Evolutionary conservation across 1,284 basidiomycete species (phyloP), one percentile per base, ranked within the genome.

Genomic region (Cryptococcus sp.): DNA sequence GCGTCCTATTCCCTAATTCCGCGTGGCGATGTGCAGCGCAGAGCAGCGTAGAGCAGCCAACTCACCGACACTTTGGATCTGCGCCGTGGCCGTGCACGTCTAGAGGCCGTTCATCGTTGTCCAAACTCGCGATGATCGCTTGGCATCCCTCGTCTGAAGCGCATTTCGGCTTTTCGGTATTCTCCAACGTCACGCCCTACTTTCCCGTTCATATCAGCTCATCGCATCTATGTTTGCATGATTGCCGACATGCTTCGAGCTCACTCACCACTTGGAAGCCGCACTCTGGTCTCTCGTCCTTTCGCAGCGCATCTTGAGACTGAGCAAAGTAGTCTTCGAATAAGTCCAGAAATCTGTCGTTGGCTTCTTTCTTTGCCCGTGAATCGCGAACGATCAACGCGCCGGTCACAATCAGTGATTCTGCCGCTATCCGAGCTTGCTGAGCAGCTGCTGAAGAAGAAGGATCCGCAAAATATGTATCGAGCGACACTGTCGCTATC

Each of bases 91-190:
- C 78, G 5, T 63, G 67, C 4, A 82, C 65, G 73, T 95, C 93
- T 48, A 95, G 76, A 2, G 93, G 92, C 39, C 93, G 79, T 71
- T 95, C 90, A 0, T 82, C 78, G 1, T 86, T 85, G 42, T 88
- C 88, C 22, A 95, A 82, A 1, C 58, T 51, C 39, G 67, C 63
- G 64, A 82, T 77, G 66, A 80, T 69, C 47, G 70, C 63, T 55
- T 70, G 54, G 50, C 73, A 77, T 47, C 71, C 72, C 30, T 72
- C 70, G 60, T 74, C 69, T 5, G 48, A 86, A 83, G 47, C 87
- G 76, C 91, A 93, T 75, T 89, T 91, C 8, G 90, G 90, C 72
- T 91, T 92, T 79, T 95, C 92, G 0, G 91, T 95, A 75, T 93
- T 91, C 79, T 94, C 92, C 20, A 94, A 85, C 0, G 91, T 93